Base-by-base conservation (phyloP, 2,329 filamentous ascomycete species). In the Aspergillus transmontanensis region DNA sequence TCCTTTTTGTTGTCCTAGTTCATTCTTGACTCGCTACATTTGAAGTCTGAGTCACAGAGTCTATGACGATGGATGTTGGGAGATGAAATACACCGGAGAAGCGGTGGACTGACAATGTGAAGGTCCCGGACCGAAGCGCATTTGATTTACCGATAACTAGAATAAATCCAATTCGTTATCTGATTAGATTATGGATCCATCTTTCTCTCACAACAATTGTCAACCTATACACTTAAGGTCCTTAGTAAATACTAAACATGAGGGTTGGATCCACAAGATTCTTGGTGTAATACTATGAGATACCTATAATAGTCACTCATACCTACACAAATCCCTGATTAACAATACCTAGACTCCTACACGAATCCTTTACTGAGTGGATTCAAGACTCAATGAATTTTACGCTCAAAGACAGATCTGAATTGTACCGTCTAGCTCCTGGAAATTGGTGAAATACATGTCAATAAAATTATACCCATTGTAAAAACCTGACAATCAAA, bases 381-480 rank as follows among this genome's bases (percentile, higher is more conserved):
- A 16, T 36, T 36, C 14, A 16, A 36, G 14, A 4, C 14, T 41
- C 39, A n/a, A 41, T 16, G 21, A 28, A 7, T 51, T 4, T 6
- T 6, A 32, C 14, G 48, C 30, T 32, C 7, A n/a, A 32, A n/a
- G 14, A 21, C 28, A 11, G 16, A 12, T 51, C 19, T 32, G 19
- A 19, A 34, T 51, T 34, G 26, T 50, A n/a, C 19, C n/a, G 28
- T 51, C 45, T 48, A 48, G 45, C 45, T 48, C 45, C 45, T 26
- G 21, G 19, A 28, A 7, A 10, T 32, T 12, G 4, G 34, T 51
- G 48, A 51, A 51, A 51, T 34, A 32, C 48, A 51, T 21, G 10
- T 51, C 48, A 51, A 51, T 51, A 50, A 50, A 28, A 51, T 32
- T 51, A 51, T 51, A 51, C 48, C 48, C 28, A 51, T 32, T 32